These are phyloP conservation scores for Metschnikowia proteae DNA, from an alignment of 805 yeast genomes.

Conservation along the genomic window DNA sequence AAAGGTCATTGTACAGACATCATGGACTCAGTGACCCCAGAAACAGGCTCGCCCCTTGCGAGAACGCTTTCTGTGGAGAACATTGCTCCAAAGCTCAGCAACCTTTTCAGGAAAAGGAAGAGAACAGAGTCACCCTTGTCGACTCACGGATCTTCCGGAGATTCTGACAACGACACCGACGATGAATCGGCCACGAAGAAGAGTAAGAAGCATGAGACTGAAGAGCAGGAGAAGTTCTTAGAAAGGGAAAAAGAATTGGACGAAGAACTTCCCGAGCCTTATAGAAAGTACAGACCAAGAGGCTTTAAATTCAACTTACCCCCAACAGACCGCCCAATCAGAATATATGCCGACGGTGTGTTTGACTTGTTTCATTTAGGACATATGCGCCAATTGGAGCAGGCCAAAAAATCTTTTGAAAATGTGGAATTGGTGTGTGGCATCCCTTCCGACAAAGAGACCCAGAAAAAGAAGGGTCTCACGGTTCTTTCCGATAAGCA, in stretches of 20 bases:
- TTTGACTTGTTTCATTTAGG: constrained; percentile 96
- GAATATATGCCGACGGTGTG: constrained; percentile 98
- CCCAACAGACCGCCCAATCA: constrained; percentile 76
- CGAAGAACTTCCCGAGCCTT: constrained; percentile 61
- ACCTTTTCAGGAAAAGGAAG: constrained; percentile 22
- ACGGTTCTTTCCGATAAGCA: constrained; percentile 88
- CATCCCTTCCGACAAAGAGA: constrained; percentile 82
- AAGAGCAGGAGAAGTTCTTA: constrained; percentile 30
- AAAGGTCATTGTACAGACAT: background rate
- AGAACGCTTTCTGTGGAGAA: constrained; percentile 40
- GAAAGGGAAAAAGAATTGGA: constrained; percentile 59
- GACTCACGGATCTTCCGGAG: constrained; percentile 8
- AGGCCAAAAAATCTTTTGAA: constrained; percentile 87
- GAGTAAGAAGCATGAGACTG: constrained; percentile 25
- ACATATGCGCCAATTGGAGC: constrained; percentile 96
- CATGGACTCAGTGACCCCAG: constrained; percentile 10
- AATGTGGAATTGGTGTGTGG: constrained; percentile 87
- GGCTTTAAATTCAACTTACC: constrained; percentile 81
- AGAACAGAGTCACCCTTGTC: constrained; percentile 15
- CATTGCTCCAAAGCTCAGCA: constrained; percentile 35
- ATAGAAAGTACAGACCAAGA: constrained; percentile 71
- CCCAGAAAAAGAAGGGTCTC: constrained; percentile 88
- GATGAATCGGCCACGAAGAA: constrained; percentile 12
- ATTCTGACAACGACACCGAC: constrained; percentile 8
- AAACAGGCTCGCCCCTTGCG: constrained; percentile 19